Conservation (phyloP, 2,329 filamentous ascomycete species). For the Aureobasidium namibiae region DNA sequence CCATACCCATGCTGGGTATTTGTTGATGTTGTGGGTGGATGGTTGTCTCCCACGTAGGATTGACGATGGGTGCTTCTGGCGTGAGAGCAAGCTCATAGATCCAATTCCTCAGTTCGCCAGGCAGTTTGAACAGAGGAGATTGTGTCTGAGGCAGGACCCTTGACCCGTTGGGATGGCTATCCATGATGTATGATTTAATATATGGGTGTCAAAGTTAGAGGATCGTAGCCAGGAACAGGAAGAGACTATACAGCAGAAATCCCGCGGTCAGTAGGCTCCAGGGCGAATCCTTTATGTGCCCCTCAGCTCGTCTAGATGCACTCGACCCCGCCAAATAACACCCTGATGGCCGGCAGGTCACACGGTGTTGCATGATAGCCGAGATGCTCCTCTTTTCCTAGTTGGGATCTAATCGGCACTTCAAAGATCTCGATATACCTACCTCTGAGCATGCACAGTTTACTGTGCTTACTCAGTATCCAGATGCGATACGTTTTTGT, state of each 20-base stretch:
- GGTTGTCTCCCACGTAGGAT: conserved; percentile 11
- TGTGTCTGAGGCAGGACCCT: not conserved
- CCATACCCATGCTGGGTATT: conserved; percentile 10
- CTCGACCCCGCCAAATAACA: conserved; percentile 1
- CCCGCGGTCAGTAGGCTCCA: not conserved
- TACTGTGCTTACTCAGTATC: no score
- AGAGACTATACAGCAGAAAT: not conserved
- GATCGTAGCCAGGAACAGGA: not conserved
- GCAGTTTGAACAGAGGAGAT: conserved; percentile 16
- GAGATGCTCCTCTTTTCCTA: not conserved
- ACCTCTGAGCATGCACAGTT: no score
- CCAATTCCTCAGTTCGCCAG: conserved; percentile 17
- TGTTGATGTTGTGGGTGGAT: conserved; percentile 2
- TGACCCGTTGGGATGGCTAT: not conserved
- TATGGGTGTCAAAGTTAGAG: not conserved
- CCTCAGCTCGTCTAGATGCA: not conserved
- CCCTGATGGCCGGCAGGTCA: conserved; percentile 11
- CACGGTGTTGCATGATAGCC: conserved; percentile 7
- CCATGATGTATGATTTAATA: not conserved
- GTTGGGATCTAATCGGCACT: not conserved
- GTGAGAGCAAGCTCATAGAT: conserved; percentile 16
- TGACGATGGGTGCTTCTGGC: conserved; percentile 11
- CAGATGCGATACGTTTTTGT: not conserved
- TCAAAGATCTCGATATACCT: not conserved
- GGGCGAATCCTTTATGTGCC: not conserved